Conservation (phyloP, 257 asterid genomes). For the Nemophila menziesii region DNA sequence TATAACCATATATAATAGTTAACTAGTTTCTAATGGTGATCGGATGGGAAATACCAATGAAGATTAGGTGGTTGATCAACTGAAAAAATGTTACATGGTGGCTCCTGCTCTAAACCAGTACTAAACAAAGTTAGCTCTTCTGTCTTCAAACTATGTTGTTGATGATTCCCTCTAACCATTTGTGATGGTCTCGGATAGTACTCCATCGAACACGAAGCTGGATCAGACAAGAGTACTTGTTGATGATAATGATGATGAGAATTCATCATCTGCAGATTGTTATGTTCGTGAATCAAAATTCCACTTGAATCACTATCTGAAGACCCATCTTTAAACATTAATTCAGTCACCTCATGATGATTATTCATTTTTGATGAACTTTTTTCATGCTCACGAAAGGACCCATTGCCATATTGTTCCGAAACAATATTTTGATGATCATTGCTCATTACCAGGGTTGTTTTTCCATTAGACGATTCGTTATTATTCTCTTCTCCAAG, state of each 20-base stretch:
- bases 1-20: too few relatives aligned
- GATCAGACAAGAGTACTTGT: slow-evolving; percentile 2
- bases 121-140: slow-evolving; percentile 15
- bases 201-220: slow-evolving; percentile 3
- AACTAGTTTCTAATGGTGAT: slow-evolving; percentile 18
- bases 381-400: slow-evolving; percentile 1
- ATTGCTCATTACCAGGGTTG: background rate
- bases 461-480: slow-evolving; percentile 8
- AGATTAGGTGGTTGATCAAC: slow-evolving; percentile 25
- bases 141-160: slow-evolving; percentile 14
- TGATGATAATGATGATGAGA: too few relatives aligned
- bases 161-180: slow-evolving; percentile 4
- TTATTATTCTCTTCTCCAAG: slow-evolving; percentile 14
- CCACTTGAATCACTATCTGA: slow-evolving; percentile 37
- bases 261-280: slow-evolving; percentile 6
- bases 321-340: slow-evolving; percentile 24
- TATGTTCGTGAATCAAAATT: slow-evolving; percentile 21
- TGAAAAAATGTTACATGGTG: slow-evolving; percentile 20
- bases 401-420: background rate
- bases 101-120: too few relatives aligned
- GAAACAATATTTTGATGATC: background rate
- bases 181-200: slow-evolving; percentile 13
- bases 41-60: slow-evolving; percentile 19
- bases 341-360: slow-evolving; percentile 9
- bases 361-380: slow-evolving; percentile 2